Base-by-base conservation (phyloP, 2,329 filamentous ascomycete genomes). In the Xylaria sp. region DNA sequence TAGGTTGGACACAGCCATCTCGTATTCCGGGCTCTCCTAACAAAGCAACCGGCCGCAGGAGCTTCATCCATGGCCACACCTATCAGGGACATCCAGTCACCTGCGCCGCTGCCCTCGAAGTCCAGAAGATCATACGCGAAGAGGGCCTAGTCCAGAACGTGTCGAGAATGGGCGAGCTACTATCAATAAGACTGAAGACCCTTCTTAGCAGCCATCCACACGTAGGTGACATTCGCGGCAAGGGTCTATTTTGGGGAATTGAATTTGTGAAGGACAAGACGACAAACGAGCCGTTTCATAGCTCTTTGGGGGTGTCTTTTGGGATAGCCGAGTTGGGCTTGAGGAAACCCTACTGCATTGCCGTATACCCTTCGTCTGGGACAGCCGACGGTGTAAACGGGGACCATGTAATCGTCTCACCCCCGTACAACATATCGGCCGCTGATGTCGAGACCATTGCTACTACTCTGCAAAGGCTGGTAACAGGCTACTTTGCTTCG, bases 371-470 rank as follows among this genome's bases (percentile, higher is more conserved):
- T 12, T 82, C 82, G 7, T 76, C 76, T 2, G 86, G 86, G 8
- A 83, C 81, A 2, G 82, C 77, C 3, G 83, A 72, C 51, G 71
- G 87, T 63, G 84, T 86, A 28, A 73, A 73, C 21, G 67, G 67
- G 9, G 91, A 94, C 70, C 89, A 92, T 73, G 78, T 92, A 37
- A 80, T 93, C 25, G 70, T 94, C 11, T 84, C 89, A 1, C 91
- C 91, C 4, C 83, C 90, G 0, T 92, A 87, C 75, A 92, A 85
- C 46, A 80, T 89, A 21, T 86, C 82, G 0, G 75, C 76, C 45
- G 78, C 79, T 7, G 86, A 90, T 19, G 77, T 91, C 54, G 79
- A 84, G 57, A 73, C 76, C 35, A 83, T 90, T 51, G 86, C 86
- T 2, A 76, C 82, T 17, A 79, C 77, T 0, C 77, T 86, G 2